Evolutionary conservation across 305 asterid species (phyloP).

Genomic region (Fraxinus albicans): DNA sequence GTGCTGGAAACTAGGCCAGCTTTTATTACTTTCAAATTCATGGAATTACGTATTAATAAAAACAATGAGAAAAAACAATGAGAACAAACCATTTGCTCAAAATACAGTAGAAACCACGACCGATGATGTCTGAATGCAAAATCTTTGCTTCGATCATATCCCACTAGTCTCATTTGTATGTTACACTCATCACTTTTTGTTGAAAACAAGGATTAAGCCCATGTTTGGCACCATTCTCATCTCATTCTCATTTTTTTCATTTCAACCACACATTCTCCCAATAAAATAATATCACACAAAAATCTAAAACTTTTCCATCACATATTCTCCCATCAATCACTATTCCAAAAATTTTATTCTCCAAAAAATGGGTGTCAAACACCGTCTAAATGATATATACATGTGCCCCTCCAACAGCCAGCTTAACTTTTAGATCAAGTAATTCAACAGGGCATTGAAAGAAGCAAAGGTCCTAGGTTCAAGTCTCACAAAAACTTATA

Average conservation of each 20-base stretch:
- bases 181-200: background rate
- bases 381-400: background rate
- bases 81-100: background rate
- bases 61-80: background rate
- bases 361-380: no score
- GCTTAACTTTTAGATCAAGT: background rate
- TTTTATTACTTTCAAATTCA: background rate
- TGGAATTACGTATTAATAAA: background rate
- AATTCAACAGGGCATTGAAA: background rate
- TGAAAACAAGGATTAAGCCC: background rate
- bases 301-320: no score
- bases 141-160: background rate
- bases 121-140: background rate
- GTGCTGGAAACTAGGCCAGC: background rate
- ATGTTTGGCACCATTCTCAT: no score
- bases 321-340: no score
- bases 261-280: no score
- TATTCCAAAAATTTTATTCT: no score
- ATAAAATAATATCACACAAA: no score
- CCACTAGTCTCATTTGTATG: background rate
- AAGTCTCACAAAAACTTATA: background rate
- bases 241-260: no score
- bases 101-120: background rate
- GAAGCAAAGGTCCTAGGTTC: background rate
- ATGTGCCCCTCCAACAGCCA: background rate